Evolutionary conservation across 2,329 filamentous ascomycete species (phyloP), one percentile per base, ranked within the genome.

Genomic region (Raffaelea ambrosiae): DNA sequence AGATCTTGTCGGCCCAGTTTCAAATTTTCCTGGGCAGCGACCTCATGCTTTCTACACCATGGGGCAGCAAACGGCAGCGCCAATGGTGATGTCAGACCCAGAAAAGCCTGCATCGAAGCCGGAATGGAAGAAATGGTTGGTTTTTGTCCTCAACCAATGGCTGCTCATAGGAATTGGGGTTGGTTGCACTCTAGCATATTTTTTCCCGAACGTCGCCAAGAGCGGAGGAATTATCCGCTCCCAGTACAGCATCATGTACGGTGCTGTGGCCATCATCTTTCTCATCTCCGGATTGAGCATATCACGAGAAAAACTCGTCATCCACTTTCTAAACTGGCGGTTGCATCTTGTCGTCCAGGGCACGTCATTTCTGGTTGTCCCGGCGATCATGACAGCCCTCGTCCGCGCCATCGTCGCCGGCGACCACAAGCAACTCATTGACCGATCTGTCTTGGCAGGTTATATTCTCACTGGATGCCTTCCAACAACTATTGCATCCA

Each of bases 401-500:
- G 56, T 76, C 18, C 70, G 67, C 52, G 71, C 74, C 50, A 65
- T 68, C 45, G 64, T 76, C 26, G 70, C 67, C 9, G 70, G 69
- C 10, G 69, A 69, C 38, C 60, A 75, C 42, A 63, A 75, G 2
- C 73, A 73, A 20, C 73, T 72, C 20, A 81, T 86, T 58, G 79
- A 84, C 47, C 69, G 76, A 0, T 78, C 79, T 49, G 70, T 88
- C 38, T 65, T 88, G 26, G 74, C 84, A 3, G 84, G 84, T 10
- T 77, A 86, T 60, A 71, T 86, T 3, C 76, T 84, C 36, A 71
- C 80, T 2, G 74, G 79, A n/a, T 83, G 77, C 57, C 76, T 85
- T 4, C 83, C 84, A 1, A 88, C 84, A 0, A 87, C 84, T 0
- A 84, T 87, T 56, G 76, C 81, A 8, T 85, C 79, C 41, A 87